Evolutionary conservation across 2,329 filamentous ascomycete species (phyloP).

Genomic region (Aspergillus glaucus): DNA sequence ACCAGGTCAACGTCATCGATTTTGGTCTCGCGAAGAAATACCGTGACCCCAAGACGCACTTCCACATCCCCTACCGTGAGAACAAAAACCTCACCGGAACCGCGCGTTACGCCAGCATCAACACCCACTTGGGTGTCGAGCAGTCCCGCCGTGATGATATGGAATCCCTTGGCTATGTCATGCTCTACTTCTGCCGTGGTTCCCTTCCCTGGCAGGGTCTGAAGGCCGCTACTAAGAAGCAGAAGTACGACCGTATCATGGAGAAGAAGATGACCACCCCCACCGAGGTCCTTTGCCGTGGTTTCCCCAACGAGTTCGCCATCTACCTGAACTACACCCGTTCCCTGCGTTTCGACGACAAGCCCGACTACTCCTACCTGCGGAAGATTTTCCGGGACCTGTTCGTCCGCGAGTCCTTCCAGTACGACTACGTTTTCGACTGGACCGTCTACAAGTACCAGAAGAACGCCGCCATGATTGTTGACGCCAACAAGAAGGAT

Average conservation of each 20-base stretch:
- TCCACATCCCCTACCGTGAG: constrained; percentile 99
- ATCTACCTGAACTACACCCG: constrained; percentile 99
- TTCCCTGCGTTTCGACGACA: constrained; percentile 97
- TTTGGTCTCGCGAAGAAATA: constrained; percentile 99
- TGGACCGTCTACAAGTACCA: constrained; percentile 99
- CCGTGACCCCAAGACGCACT: constrained; percentile 98
- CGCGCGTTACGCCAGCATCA: constrained; percentile 96
- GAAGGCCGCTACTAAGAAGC: constrained; percentile 98
- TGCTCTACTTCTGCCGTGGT: constrained; percentile 99
- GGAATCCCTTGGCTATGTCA: constrained; percentile 98
- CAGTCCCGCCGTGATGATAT: constrained; percentile 99
- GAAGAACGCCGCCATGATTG: constrained; percentile 96
- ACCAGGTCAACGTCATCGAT: constrained; percentile 99
- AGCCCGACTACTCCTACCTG: constrained; percentile 98
- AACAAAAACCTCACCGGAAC: constrained; percentile 99
- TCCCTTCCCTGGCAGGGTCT: constrained; percentile 98
- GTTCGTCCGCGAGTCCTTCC: constrained; percentile 97
- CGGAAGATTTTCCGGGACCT: constrained; percentile 99
- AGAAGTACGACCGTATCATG: constrained; percentile 99
- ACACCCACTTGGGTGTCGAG: constrained; percentile 96
- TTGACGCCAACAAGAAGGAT: constrained; percentile 66
- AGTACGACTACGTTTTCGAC: constrained; percentile 99
- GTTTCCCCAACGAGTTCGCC: constrained; percentile 98
- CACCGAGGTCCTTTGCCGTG: constrained; percentile 95
- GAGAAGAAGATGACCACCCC: constrained; percentile 99